Evolutionary conservation across 1,139 yeast species (phyloP).

Genomic region (Geotrichum cucujoidarum): DNA sequence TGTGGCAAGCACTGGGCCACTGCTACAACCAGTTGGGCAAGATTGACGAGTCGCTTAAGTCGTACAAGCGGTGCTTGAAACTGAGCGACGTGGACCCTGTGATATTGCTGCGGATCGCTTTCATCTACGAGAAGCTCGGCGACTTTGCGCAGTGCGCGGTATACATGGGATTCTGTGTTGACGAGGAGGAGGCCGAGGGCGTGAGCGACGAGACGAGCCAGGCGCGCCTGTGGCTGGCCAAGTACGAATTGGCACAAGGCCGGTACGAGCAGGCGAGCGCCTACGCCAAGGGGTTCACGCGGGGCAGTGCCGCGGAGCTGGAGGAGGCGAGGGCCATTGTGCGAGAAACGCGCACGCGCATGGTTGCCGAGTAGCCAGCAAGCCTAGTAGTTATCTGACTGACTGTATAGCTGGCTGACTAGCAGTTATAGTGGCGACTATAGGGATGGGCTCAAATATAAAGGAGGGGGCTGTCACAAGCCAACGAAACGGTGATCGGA

Average conservation of each 20-base stretch:
- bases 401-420: too few relatives aligned
- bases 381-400: not conserved
- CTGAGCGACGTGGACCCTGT: slow-evolving; percentile 47
- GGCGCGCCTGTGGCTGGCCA: slow-evolving; percentile 85
- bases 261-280: slow-evolving; percentile 67
- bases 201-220: slow-evolving; percentile 68
- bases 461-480: too few relatives aligned
- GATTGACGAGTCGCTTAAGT: slow-evolving; percentile 56
- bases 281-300: slow-evolving; percentile 67
- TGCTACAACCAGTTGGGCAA: slow-evolving; percentile 81
- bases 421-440: too few relatives aligned
- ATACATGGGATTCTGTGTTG: slow-evolving; percentile 72
- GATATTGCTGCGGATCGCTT: slow-evolving; percentile 65
- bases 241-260: slow-evolving; percentile 52
- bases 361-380: not conserved
- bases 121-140: slow-evolving; percentile 54
- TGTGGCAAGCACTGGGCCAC: slow-evolving; percentile 95
- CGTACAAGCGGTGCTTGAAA: slow-evolving; percentile 48
- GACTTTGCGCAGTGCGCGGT: slow-evolving; percentile 52
- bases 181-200: slow-evolving; percentile 55
- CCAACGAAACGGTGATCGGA: too few relatives aligned
- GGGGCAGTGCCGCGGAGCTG: slow-evolving; percentile 76
- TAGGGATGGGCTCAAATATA: too few relatives aligned
- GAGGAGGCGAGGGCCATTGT: slow-evolving; percentile 87
- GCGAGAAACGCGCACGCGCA: slow-evolving; percentile 43